Conservation (phyloP, 495 filamentous ascomycete genomes). For the Antarctomyces pellizariae region DNA sequence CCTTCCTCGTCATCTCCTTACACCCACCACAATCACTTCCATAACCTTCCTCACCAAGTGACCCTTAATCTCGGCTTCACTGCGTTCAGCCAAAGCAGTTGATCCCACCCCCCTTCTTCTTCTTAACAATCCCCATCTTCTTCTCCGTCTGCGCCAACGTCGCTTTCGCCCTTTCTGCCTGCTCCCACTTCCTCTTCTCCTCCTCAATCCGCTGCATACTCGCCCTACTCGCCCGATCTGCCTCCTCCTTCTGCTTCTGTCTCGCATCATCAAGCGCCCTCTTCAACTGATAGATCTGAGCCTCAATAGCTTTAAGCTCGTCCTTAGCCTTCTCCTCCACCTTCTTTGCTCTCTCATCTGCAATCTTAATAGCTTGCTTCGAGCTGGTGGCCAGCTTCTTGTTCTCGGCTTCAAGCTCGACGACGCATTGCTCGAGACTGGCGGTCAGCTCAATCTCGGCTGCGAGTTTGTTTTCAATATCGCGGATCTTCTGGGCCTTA, state of each 20-base stretch:
- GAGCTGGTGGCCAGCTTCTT: conserved; percentile 62
- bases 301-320: conserved; percentile 37
- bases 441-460: conserved; percentile 92
- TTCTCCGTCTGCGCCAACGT: conserved; percentile 74
- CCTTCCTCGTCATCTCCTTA: too few species aligned
- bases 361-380: conserved; percentile 14
- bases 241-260: conserved; percentile 15
- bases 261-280: conserved; percentile 19
- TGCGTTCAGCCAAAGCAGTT: conserved; percentile 46
- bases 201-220: conserved; percentile 87
- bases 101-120: conserved; percentile 87
- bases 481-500: conserved; percentile 81
- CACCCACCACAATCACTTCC: too few species aligned
- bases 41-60: too few species aligned
- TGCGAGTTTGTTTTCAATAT: conserved; percentile 88
- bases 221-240: conserved; percentile 52
- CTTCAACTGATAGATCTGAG: too few species aligned
- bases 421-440: conserved; percentile 84
- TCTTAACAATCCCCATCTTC: conserved; percentile 84
- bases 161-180: conserved; percentile 73
- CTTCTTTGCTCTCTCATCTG: conserved; percentile 53
- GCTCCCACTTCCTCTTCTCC: conserved; percentile 62
- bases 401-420: conserved; percentile 70
- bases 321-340: conserved; percentile 29
- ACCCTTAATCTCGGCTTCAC: background rate